Evolutionary conservation across 768 basidiomycete genomes (phyloP).

Genomic region (Chlorophyllum brunneum): DNA sequence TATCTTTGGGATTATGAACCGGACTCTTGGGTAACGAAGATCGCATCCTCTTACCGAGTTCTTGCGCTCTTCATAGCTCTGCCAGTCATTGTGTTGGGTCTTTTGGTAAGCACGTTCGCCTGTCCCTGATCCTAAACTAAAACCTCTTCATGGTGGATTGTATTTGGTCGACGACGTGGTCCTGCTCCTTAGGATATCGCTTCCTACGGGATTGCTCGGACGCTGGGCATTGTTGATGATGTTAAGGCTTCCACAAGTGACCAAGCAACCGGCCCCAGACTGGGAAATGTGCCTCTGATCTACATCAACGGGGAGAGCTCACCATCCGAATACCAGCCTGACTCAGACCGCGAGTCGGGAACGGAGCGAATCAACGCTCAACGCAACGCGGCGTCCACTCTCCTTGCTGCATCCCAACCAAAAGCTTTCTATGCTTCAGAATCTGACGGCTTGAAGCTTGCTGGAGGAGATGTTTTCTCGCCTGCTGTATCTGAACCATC

Average conservation of each 20-base stretch:
- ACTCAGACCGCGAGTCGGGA: constrained; percentile 23
- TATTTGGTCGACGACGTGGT: no score
- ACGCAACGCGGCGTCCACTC: background rate
- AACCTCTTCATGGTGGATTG: constrained; percentile 7
- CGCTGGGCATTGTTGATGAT: constrained; percentile 72
- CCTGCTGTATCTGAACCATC: constrained; percentile 64
- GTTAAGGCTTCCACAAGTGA: constrained; percentile 74
- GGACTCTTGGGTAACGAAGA: constrained; percentile 63
- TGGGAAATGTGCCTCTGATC: constrained; percentile 26
- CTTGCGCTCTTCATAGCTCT: constrained; percentile 62
- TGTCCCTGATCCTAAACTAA: constrained; percentile 8
- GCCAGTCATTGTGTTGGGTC: constrained; percentile 51
- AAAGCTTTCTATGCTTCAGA: constrained; percentile 50
- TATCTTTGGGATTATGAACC: constrained; percentile 63
- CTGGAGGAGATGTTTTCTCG: constrained; percentile 72
- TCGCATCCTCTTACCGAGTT: constrained; percentile 61
- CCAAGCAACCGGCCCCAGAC: constrained; percentile 34
- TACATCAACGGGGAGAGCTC: constrained; percentile 24
- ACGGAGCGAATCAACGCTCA: background rate
- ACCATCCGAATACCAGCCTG: constrained; percentile 20
- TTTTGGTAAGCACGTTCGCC: constrained; percentile 43
- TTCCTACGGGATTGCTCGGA: constrained; percentile 80
- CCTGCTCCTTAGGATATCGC: constrained; percentile 82
- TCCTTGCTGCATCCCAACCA: constrained; percentile 19
- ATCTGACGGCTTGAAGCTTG: constrained; percentile 44